A percentile compares a stretch with the other conserved stretches of the same genome.
phyloP scores from a whole-genome alignment of 2,329 filamentous ascomycete genomes.

The Graphilbum ipis-grandicollis region DNA sequence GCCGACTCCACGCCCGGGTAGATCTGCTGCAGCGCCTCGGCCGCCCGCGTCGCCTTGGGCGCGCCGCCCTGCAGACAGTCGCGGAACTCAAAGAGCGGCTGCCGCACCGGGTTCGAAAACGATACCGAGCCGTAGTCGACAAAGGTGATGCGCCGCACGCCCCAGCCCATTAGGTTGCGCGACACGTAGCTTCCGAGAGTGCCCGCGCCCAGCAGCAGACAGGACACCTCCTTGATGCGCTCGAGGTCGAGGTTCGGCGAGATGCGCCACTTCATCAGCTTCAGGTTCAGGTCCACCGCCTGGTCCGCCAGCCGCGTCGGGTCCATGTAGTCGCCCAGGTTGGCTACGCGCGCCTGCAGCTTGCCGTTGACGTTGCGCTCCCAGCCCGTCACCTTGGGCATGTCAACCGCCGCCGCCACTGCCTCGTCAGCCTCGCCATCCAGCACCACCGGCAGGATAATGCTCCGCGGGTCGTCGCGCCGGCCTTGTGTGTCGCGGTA shows the following conservation, averaged over 20 bases:
- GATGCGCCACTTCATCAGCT: slow-evolving; percentile 97
- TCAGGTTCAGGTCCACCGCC: slow-evolving; percentile 88
- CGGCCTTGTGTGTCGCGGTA: slow-evolving; percentile 70
- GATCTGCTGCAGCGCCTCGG: slow-evolving; percentile 64
- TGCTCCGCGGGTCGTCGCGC: slow-evolving; percentile 65
- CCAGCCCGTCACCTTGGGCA: slow-evolving; percentile 93
- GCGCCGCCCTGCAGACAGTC: slow-evolving; percentile 78
- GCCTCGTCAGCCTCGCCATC: slow-evolving; percentile 23
- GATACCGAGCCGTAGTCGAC: slow-evolving; percentile 87
- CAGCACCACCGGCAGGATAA: slow-evolving; percentile 53
- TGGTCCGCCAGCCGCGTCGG: slow-evolving; percentile 75
- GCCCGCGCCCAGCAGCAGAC: slow-evolving; percentile 77
- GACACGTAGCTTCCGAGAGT: slow-evolving; percentile 91
- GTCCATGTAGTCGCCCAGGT: slow-evolving; percentile 87
- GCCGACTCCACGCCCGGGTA: slow-evolving; percentile 76
- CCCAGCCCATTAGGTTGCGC: slow-evolving; percentile 85
- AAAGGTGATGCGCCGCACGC: slow-evolving; percentile 86
- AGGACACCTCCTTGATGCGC: slow-evolving; percentile 74
- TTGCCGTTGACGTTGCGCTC: slow-evolving; percentile 70
- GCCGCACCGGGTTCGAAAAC: slow-evolving; percentile 89
- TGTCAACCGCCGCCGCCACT: slow-evolving; percentile 18
- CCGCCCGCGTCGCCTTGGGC: slow-evolving; percentile 66
- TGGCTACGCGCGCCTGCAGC: slow-evolving; percentile 58
- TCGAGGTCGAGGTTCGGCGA: slow-evolving; percentile 78
- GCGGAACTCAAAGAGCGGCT: slow-evolving; percentile 78